These are phyloP conservation scores for Aspergillus taichungensis DNA, from an alignment of 495 filamentous ascomycete genomes.

Conservation along the genomic window DNA sequence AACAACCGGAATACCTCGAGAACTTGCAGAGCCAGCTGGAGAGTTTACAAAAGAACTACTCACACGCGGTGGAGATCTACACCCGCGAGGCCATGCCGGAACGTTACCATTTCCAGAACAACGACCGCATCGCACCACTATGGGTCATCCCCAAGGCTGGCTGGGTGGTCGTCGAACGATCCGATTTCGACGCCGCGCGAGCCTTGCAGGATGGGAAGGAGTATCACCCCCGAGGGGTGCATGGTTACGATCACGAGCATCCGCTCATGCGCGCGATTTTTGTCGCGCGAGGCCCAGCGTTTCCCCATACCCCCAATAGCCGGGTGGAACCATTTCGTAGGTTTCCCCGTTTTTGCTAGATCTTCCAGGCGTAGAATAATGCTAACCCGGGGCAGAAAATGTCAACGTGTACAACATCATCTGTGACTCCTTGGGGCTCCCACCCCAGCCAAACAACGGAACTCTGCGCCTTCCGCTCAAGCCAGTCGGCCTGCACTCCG, in stretches of 20 bases:
- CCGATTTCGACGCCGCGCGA: constrained; percentile 63
- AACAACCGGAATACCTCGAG: constrained; percentile 49
- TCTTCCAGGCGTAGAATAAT: not conserved
- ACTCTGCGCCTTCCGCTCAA: constrained; percentile 71
- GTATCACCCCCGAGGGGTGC: constrained; percentile 71
- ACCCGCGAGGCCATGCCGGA: constrained; percentile 81
- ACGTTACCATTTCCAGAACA: constrained; percentile 77
- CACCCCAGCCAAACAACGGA: constrained; percentile 71
- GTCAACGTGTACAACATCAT: constrained; percentile 92
- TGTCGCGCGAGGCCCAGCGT: constrained; percentile 77
- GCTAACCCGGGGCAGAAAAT: constrained; percentile 53
- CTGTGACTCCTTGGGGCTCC: constrained; percentile 70
- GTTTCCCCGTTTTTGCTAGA: constrained; percentile 18
- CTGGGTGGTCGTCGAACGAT: constrained; percentile 75
- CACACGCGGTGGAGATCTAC: constrained; percentile 72
- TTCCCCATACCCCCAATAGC: constrained; percentile 75
- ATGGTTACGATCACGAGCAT: constrained; percentile 86
- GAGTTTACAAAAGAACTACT: constrained; percentile 39
- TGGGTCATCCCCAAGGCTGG: constrained; percentile 89
- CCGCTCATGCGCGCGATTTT: constrained; percentile 92
- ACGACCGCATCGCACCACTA: constrained; percentile 79
- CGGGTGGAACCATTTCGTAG: constrained; percentile 75
- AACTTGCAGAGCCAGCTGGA: constrained; percentile 25
- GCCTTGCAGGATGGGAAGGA: constrained; percentile 48
- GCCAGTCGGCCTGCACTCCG: constrained; percentile 59